Conservation (phyloP, 106 monocot genomes). For the Platanthera zijinensis region DNA sequence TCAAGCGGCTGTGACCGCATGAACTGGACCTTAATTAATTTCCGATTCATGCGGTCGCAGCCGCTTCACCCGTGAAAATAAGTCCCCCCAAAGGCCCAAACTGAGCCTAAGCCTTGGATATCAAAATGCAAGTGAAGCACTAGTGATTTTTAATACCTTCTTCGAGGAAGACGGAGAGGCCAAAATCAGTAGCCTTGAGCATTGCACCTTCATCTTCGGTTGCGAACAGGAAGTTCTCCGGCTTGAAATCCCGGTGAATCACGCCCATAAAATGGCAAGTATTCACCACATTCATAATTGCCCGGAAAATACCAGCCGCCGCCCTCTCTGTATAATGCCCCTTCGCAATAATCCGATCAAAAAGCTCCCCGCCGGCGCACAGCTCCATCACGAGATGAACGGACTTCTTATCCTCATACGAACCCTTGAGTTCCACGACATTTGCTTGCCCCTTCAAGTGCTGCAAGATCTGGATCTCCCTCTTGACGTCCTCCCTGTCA, state of each 20-base stretch:
- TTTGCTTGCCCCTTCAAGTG: slow-evolving; percentile 30
- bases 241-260: slow-evolving; percentile 59
- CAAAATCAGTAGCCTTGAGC: slow-evolving; percentile 65
- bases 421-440: slow-evolving; percentile 49
- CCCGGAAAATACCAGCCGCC: slow-evolving; percentile 48
- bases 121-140: not conserved
- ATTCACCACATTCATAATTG: slow-evolving; percentile 49
- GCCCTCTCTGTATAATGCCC: slow-evolving; percentile 50
- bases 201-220: slow-evolving; percentile 43
- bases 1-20: too few relatives aligned
- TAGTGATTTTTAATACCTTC: slow-evolving; percentile 25
- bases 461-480: slow-evolving; percentile 38
- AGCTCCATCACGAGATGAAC: slow-evolving; percentile 71
- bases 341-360: slow-evolving; percentile 52
- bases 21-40: too few relatives aligned
- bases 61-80: too few relatives aligned
- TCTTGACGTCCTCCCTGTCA: slow-evolving; percentile 27
- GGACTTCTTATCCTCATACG: slow-evolving; percentile 43
- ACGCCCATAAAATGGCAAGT: slow-evolving; percentile 60
- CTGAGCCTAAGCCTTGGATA: too few relatives aligned
- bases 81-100: too few relatives aligned
- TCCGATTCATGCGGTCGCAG: too few relatives aligned
- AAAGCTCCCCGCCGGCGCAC: slow-evolving; percentile 60
- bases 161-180: slow-evolving; percentile 62
- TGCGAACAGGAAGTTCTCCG: slow-evolving; percentile 59